A percentile compares a stretch with the other conserved stretches of the same genome.
Evolutionary conservation across 1,284 basidiomycete genomes (phyloP).

Genomic region (Gymnopus androsaceus): DNA sequence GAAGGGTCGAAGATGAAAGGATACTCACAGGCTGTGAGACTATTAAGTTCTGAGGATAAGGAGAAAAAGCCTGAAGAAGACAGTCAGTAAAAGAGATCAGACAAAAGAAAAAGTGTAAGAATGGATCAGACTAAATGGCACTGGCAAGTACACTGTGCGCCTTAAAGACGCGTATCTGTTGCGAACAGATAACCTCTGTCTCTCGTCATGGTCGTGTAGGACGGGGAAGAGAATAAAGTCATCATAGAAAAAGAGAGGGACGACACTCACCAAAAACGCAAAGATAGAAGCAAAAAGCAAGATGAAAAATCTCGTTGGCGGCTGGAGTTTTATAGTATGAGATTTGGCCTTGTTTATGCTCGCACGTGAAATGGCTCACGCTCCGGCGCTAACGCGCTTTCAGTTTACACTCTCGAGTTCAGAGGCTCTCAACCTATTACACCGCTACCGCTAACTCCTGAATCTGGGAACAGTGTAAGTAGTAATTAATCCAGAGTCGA

Average conservation of each 20-base stretch:
- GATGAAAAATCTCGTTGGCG: background rate
- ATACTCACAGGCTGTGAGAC: background rate
- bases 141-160: constrained; percentile 79
- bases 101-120: constrained; percentile 12
- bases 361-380: no score
- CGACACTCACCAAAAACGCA: background rate
- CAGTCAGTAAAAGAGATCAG: background rate
- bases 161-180: constrained; percentile 64
- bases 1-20: constrained; percentile 15
- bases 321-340: background rate
- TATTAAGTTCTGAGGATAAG: background rate
- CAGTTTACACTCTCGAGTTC: no score
- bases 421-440: no score
- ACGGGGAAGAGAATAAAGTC: constrained; percentile 85
- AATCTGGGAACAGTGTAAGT: no score
- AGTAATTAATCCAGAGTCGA: no score
- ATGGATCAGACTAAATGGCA: constrained; percentile 74
- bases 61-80: background rate
- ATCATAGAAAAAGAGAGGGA: constrained; percentile 41
- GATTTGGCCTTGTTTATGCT: background rate
- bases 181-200: constrained; percentile 72
- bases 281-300: background rate
- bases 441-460: no score
- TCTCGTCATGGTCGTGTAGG: constrained; percentile 78
- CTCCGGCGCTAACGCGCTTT: no score